Evolutionary conservation across 2,329 filamentous ascomycete species (phyloP).

Genomic region (Colletotrichum filicis): DNA sequence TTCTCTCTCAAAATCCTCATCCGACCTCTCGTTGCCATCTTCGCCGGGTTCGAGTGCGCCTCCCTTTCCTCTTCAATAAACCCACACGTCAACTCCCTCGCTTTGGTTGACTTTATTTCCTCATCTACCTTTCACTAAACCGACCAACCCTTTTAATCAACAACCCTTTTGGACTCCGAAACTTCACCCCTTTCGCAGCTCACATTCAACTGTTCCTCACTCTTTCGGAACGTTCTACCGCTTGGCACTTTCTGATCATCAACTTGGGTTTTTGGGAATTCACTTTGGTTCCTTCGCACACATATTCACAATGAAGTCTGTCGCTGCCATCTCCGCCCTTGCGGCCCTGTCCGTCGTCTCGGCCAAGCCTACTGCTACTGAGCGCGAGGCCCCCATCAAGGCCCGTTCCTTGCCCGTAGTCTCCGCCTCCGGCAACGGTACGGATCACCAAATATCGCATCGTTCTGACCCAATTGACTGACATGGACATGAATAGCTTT

Average conservation of each 20-base stretch:
- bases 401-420: constrained; percentile 61
- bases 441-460: not conserved
- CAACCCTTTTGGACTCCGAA: constrained; percentile 19
- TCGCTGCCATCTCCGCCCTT: constrained; percentile 58
- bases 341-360: constrained; percentile 56
- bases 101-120: constrained; percentile 34
- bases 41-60: constrained; percentile 26
- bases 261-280: constrained; percentile 23
- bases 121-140: constrained; percentile 21
- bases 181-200: constrained; percentile 14
- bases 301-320: constrained; percentile 59
- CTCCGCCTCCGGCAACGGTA: constrained; percentile 68
- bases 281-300: constrained; percentile 21
- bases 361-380: constrained; percentile 62
- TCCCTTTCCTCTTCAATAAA: constrained; percentile 22
- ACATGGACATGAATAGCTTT: constrained; percentile 57
- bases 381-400: constrained; percentile 60
- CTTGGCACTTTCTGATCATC: constrained; percentile 30
- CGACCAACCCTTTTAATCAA: constrained; percentile 35
- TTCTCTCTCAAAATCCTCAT: constrained; percentile 9
- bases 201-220: constrained; percentile 12
- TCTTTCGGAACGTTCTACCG: constrained; percentile 16
- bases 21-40: constrained; percentile 29
- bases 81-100: constrained; percentile 33
- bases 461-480: constrained; percentile 36